These are phyloP conservation scores for Lentinula raphanica DNA, from an alignment of 768 basidiomycete species.

Conservation along the genomic window DNA sequence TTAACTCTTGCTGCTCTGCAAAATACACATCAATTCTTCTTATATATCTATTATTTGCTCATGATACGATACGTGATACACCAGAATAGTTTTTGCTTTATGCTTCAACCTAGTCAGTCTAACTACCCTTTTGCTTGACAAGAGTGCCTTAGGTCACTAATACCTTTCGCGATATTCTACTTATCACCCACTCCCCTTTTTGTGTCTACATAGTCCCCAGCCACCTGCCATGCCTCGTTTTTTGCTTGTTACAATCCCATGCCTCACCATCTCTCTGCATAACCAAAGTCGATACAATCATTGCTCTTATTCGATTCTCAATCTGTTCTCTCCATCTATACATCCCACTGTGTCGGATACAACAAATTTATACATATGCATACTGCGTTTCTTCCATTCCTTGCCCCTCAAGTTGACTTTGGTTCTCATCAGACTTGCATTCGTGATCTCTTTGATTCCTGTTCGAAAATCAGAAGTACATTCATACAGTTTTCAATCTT, in stretches of 20 bases:
- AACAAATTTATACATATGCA: not conserved
- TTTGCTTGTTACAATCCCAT: not conserved
- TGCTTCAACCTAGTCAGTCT: not conserved
- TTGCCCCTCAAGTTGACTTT: not conserved
- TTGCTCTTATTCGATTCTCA: not conserved
- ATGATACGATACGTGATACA: constrained; percentile 3
- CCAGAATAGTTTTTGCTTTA: constrained; percentile 1
- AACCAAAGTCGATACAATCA: not conserved
- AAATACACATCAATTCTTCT: not conserved
- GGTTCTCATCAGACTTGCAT: not conserved
- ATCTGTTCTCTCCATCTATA: too few species aligned
- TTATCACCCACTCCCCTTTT: not conserved
- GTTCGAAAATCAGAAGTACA: not conserved
- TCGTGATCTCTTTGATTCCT: not conserved
- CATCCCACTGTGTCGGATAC: too few species aligned
- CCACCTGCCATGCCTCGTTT: not conserved
- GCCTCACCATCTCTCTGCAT: not conserved
- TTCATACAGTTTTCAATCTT: not conserved
- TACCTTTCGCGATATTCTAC: not conserved
- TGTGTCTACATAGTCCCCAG: not conserved
- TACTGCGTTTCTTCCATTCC: not conserved
- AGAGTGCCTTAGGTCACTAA: not conserved
- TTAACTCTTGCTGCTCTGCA: not conserved
- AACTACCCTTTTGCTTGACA: not conserved
- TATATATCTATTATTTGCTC: not conserved